Evolutionary conservation across 768 basidiomycete genomes (phyloP), one percentile per base, ranked within the genome.

Genomic region (Porphyrellus cyaneotinctus): DNA sequence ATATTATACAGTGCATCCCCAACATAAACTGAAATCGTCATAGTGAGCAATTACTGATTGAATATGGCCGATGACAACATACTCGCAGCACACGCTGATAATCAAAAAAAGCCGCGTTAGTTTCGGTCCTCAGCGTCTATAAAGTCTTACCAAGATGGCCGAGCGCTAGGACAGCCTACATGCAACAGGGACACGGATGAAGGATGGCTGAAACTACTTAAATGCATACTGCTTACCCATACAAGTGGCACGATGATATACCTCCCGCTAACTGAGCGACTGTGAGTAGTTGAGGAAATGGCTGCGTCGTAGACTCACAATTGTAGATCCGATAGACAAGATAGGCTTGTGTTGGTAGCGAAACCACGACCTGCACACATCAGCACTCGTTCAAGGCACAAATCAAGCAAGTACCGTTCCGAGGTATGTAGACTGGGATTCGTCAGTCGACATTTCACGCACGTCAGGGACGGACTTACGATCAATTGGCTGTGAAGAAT

Each of bases 291-390:
- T 14, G 31, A 20, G 20, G 12, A 18, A 11, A 48, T 13, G 26
- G 22, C 13, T 17, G 1, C 18, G 3, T 22, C 12, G 5, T 5
- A 1, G 12, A 32, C 59, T 18, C 26, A 60, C 59, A 50, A 24
- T 24, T 0, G 2, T 62, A 60, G 37, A 60, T 38, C 37, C 59
- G 55, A 28, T 58, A 22, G 11, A 62, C 37, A 24, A 60, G 53
- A 37, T 35, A 60, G 0, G 51, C 55, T 31, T 62, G 59, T 0
- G 51, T 37, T 38, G 14, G 28, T 6, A 39, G 23, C 3, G 60
- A 9, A 22, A 49, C 44, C 23, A 54, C 5, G 3, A 6, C 20
- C 59, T 60, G 14, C 6, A 43, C 13, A 31, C 30, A 47, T 62
- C 18, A 59, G 7, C 2, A 2, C 15, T 28, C 14, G 20, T 31